Evolutionary conservation across 75 land plant species (phyloP).

Genomic region (Sequoiadendron giganteum): DNA sequence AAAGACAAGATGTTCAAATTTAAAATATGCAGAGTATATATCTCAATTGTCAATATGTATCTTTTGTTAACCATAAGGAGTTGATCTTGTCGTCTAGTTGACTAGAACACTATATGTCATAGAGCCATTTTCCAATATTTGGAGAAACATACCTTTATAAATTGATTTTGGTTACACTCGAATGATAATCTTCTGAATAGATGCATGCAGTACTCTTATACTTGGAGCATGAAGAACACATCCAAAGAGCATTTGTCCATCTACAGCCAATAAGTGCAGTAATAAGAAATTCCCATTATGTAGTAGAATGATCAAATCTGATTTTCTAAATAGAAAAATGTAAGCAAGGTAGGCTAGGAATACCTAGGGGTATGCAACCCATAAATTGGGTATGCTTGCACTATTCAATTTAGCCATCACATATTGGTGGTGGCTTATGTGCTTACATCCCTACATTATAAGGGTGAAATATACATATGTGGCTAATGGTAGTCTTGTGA

Average conservation of each 20-base stretch:
- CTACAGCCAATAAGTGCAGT: neutral
- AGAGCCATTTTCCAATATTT: neutral
- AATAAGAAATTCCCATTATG: neutral
- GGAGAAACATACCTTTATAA: neutral
- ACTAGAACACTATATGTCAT: neutral
- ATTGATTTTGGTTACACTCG: neutral
- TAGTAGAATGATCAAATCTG: neutral
- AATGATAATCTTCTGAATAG: neutral
- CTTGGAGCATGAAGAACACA: neutral
- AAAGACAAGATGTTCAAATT: neutral
- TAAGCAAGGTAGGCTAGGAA: neutral
- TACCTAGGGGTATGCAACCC: neutral
- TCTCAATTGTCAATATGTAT: neutral
- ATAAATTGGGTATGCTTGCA: neutral
- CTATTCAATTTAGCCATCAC: neutral
- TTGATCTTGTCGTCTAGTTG: neutral
- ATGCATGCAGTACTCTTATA: neutral
- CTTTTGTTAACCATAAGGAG: neutral
- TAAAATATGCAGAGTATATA: neutral
- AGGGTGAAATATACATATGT: no score
- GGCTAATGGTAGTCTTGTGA: no score
- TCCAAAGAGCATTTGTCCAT: no score
- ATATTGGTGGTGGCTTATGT: neutral
- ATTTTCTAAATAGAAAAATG: neutral
- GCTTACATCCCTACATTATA: no score